Conservation (phyloP, 2,329 filamentous ascomycete genomes). For the Curvularia lunata region DNA sequence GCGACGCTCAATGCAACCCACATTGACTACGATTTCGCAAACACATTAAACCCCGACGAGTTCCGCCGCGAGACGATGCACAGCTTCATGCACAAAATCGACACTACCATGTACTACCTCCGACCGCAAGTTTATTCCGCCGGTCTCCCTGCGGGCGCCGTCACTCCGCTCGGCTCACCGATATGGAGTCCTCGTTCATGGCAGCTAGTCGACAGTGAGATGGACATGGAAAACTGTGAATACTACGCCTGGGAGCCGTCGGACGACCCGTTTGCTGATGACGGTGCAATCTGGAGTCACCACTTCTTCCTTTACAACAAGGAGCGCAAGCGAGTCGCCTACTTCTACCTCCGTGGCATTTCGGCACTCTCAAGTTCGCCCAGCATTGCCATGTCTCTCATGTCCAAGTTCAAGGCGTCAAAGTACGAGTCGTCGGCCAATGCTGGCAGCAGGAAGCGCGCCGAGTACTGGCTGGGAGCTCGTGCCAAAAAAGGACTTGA, state of each 20-base stretch:
- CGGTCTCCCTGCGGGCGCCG: slow-evolving; percentile 54
- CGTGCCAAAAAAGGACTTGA: slow-evolving; percentile 56
- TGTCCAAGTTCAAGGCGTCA: slow-evolving; percentile 48
- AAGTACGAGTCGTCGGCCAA: slow-evolving; percentile 58
- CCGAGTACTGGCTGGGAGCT: slow-evolving; percentile 86
- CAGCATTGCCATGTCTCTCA: slow-evolving; percentile 46
- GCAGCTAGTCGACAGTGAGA: slow-evolving; percentile 91
- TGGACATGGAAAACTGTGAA: slow-evolving; percentile 86
- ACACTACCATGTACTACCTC: slow-evolving; percentile 84
- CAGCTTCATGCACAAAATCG: slow-evolving; percentile 83
- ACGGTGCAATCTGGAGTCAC: slow-evolving; percentile 91
- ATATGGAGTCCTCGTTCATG: slow-evolving; percentile 91
- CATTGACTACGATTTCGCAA: slow-evolving; percentile 95
- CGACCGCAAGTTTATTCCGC: slow-evolving; percentile 63
- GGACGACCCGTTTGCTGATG: slow-evolving; percentile 89
- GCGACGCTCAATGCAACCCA: slow-evolving; percentile 96
- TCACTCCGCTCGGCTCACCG: slow-evolving; percentile 59
- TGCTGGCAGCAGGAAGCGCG: slow-evolving; percentile 75
- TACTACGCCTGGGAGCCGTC: slow-evolving; percentile 89
- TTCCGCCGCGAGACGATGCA: slow-evolving; percentile 85
- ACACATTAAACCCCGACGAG: slow-evolving; percentile 85
- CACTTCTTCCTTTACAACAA: slow-evolving; percentile 99
- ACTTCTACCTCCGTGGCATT: slow-evolving; percentile 89
- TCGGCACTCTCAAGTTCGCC: slow-evolving; percentile 74
- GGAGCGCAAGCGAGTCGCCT: slow-evolving; percentile 86